Evolutionary conservation across 2,329 filamentous ascomycete genomes (phyloP), one percentile per base, ranked within the genome.

Genomic region (Neospermospora avenae): DNA sequence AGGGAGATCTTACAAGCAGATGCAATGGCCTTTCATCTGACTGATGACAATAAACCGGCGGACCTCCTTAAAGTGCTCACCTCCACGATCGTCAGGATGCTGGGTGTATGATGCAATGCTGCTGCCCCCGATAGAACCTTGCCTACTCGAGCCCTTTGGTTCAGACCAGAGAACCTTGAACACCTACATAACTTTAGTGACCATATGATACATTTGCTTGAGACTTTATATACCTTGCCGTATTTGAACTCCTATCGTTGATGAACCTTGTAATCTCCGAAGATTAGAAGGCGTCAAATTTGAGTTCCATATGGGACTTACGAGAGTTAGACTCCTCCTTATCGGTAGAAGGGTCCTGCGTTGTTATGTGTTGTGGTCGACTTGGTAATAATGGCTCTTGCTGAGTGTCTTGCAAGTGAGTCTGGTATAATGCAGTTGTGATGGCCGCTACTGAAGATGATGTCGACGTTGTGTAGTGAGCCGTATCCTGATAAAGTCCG

Each of bases 41-140:
- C 53, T 60, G 3, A 60, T 45, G 20, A 68, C 59, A 1, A 65
- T 48, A 52, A 68, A 67, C 1, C 66, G 65, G 31, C 66, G 62
- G 20, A 68, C 66, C 24, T 60, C 56, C 24, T 44, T 11, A 25
- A 55, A 55, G 10, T 35, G 8, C 13, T n/a, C 18, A 10, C 28
- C 52, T 4, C 34, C 42, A n/a, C 28, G 24, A 5, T 35, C 54
- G 11, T 18, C 35, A 2, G 13, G 28, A 14, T 45, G 22, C 51
- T 41, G 14, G 4, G 51, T 59, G 14, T 28, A 39, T 3, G 52
- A 31, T 7, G 41, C 46, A 20, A 37, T 22, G 18, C 48, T 48
- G 24, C 56, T 46, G 13, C 20, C 28, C 10, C 46, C 35, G 1
- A 20, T 28, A 16, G 25, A n/a, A 7, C 49, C 35, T 4, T 31